These are phyloP conservation scores for Globisporangium echinulatum DNA, from an alignment of 352 stramenopile species.

Conservation along the genomic window DNA sequence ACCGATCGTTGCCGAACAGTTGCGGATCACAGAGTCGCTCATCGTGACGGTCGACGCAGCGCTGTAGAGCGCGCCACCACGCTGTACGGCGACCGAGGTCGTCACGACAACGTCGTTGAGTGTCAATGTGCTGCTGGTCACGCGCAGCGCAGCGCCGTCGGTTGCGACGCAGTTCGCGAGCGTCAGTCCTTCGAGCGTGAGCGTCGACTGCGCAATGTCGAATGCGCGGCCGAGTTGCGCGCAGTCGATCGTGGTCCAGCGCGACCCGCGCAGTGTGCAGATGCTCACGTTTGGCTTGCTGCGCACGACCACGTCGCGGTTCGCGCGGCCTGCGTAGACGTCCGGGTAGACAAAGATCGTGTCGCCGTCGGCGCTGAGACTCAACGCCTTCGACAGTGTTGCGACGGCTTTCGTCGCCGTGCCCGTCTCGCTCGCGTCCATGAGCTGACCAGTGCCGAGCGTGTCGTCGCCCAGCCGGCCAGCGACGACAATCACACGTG, in stretches of 20 bases:
- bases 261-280: slow-evolving; percentile 34
- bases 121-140: slow-evolving; percentile 13
- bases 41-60: slow-evolving; percentile 15
- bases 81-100: slow-evolving; percentile 9
- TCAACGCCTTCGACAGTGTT: slow-evolving; percentile 32
- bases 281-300: slow-evolving; percentile 21
- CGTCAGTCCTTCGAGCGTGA: slow-evolving; percentile 30
- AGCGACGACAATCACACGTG: slow-evolving; percentile 45
- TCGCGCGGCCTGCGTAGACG: slow-evolving; percentile 27
- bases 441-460: slow-evolving; percentile 42
- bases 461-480: slow-evolving; percentile 45
- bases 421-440: slow-evolving; percentile 44
- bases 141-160: slow-evolving; percentile 21
- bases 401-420: slow-evolving; percentile 45
- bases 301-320: slow-evolving; percentile 25
- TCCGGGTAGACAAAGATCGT: slow-evolving; percentile 58
- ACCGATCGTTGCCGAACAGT: slow-evolving; percentile 16
- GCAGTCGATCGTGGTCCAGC: slow-evolving; percentile 47
- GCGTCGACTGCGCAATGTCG: slow-evolving; percentile 1
- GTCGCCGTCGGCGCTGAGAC: slow-evolving; percentile 21
- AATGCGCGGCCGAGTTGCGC: slow-evolving; percentile 12
- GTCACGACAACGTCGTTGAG: slow-evolving; percentile 21
- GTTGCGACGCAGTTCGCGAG: slow-evolving; percentile 25
- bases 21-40: slow-evolving; percentile 18
- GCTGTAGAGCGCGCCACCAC: slow-evolving; percentile 26